Base-by-base conservation (phyloP, 768 basidiomycete species). In the Tylopilus cervinicoccineus region DNA sequence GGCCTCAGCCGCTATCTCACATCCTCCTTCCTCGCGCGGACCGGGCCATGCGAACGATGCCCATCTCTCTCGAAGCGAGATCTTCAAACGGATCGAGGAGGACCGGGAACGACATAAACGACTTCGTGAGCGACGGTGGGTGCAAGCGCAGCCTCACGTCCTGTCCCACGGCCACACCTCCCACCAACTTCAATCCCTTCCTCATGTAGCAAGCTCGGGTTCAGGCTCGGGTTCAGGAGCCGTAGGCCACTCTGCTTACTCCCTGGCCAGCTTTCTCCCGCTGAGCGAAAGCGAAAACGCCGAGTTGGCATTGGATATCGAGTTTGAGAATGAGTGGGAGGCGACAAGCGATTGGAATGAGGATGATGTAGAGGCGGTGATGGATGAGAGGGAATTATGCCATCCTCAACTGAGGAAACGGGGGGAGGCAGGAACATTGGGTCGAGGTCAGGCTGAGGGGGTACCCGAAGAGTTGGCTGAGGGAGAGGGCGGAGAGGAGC, bases 251-350 rank as follows among this genome's bases (percentile, higher is more conserved):
- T 44, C 45, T 0, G 45, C 60, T 0, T 64, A 56, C 12, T 51
- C 48, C 0, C 54, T 67, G 7, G 54, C 60, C 9, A 37, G 49
- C 12, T 67, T 67, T 36, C 51, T 66, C 5, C 64, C 58, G 2
- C 37, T 64, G 32, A 65, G 64, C 36, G 79, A 78, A 1, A 76
- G 76, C 37, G 78, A 79, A 33, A 62, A 64, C 5, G 46, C 50
- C 5, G 83, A 86, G 61, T 56, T 83, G 31, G 72, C 81, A 17
- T 69, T 86, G 37, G 89, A 90, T 55, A 85, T 91, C 47, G 88
- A 91, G 64, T 92, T 91, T 58, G 88, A 92, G 59, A 89, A 90
- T 52, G 87, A 87, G 52, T 92, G 89, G 88, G 89, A 91, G 65
- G 81, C 87, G 34, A 88, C 86, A 43, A 90, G 88, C 56, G 88